phyloP scores from a whole-genome alignment of 2,329 filamentous ascomycete genomes.

The Fusarium penzigii region DNA sequence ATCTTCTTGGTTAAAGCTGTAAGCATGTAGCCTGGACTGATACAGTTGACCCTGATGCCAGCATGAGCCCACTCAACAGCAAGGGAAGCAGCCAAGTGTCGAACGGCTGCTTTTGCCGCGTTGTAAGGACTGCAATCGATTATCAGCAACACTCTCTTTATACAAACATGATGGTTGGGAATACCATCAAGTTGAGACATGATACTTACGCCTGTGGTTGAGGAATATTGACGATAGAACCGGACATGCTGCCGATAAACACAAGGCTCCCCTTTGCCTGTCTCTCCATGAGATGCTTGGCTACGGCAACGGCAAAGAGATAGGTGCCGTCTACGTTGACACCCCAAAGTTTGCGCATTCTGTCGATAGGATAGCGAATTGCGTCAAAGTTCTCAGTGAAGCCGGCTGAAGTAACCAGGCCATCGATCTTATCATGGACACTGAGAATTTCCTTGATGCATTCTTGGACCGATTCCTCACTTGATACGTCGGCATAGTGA shows the following conservation, averaged over 20 bases:
- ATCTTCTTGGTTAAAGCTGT: constrained; percentile 92
- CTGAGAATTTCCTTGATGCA: constrained; percentile 62
- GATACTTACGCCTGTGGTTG: constrained; percentile 75
- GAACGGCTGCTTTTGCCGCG: constrained; percentile 85
- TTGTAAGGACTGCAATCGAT: constrained; percentile 69
- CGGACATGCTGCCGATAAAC: constrained; percentile 94
- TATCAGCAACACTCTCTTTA: background rate
- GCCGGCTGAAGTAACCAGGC: constrained; percentile 91
- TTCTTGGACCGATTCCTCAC: constrained; percentile 72
- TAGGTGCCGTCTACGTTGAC: constrained; percentile 94
- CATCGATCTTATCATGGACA: constrained; percentile 77
- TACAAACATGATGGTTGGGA: background rate
- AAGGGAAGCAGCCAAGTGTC: constrained; percentile 81
- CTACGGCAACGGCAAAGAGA: constrained; percentile 79
- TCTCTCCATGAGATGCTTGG: constrained; percentile 84
- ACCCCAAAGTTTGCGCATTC: constrained; percentile 88
- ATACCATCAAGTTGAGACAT: background rate
- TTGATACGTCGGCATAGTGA: constrained; percentile 87
- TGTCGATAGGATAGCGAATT: constrained; percentile 83
- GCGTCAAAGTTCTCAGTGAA: constrained; percentile 96
- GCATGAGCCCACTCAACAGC: constrained; percentile 91
- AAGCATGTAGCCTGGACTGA: constrained; percentile 94
- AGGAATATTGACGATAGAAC: constrained; percentile 88
- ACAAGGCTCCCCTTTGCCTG: constrained; percentile 81
- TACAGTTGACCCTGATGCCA: constrained; percentile 90